These are phyloP conservation scores for Murraya koenigii DNA, from an alignment of 345 rosid genomes.

Conservation along the genomic window DNA sequence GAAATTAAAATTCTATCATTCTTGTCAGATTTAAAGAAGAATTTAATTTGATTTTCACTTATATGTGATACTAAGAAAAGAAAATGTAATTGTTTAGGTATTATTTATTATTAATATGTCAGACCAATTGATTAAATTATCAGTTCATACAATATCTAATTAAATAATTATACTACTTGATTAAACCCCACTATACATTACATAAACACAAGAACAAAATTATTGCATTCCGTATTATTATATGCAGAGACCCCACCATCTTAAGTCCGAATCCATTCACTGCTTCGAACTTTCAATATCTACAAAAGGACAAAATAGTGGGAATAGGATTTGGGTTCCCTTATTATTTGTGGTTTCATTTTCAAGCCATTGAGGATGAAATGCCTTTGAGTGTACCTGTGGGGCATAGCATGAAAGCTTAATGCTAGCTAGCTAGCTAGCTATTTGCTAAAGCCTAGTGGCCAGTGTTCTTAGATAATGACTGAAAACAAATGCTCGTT, in stretches of 20 bases:
- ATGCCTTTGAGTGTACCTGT: background rate
- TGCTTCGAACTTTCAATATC: background rate
- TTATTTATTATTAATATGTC: background rate
- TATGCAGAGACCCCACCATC: background rate
- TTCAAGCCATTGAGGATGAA: constrained; percentile 6
- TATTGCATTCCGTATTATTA: background rate
- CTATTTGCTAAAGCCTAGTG: background rate
- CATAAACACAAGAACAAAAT: background rate
- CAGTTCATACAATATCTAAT: background rate
- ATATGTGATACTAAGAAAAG: no score
- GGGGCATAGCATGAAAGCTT: background rate
- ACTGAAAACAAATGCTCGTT: background rate
- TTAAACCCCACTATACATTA: no score
- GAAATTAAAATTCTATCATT: no score
- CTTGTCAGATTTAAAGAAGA: no score
- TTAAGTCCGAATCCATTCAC: background rate
- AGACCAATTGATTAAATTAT: background rate
- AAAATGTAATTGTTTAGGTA: no score
- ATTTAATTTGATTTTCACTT: no score
- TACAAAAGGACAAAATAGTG: background rate
- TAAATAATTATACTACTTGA: background rate
- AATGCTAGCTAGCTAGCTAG: background rate
- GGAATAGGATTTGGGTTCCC: no score
- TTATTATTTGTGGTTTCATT: background rate
- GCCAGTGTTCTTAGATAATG: background rate